Base-by-base conservation (phyloP, 139 green algal genomes). In the Volvox reticuliferus region DNA sequence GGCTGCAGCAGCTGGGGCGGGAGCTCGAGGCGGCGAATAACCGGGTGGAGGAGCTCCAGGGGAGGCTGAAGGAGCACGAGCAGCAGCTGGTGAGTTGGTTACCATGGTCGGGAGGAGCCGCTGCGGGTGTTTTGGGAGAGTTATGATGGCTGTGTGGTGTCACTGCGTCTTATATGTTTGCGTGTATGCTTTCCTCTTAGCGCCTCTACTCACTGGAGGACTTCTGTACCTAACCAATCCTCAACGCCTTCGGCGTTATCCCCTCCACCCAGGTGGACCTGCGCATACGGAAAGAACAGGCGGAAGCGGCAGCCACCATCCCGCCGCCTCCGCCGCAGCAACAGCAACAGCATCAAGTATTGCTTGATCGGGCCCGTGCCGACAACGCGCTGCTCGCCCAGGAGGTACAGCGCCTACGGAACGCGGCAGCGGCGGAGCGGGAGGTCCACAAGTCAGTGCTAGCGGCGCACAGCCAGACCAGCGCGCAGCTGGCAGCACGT, bases 341-440 rank as follows among this genome's bases (percentile, higher is more conserved):
- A 35, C 83, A 44, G 22, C 67, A 36, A 24, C 82, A 79, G 79
- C 82, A 79, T 35, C 63, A 67, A 62, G 21, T 12, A 14, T 33
- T 67, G 32, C 65, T 82, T 26, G 85, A 89, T 20, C 68, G 69
- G 0, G 85, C 85, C 22, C 85, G 85, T 0, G 69, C 85, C 12
- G 85, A 89, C 85, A 89, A 89, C 14, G 85, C 85, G 36, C 69
- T 89, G 69, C n/a, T 89, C n/a, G 85, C 85, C 18, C 24, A 36
- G 36, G 85, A 89, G 69, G 85, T 89, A 19, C 69, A 89, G 85
- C 85, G 85, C 28, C 85, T 82, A 68, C 85, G 85, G 5, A 21
- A 44, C 1, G 19, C 17, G 17, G 69, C n/a, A 44, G 85, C 69
- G 16, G 9, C 30, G 85, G 85, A 89, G 85, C 69, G 85, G 28